Percentiles rank a stretch among this genome's conserved stretches.
Evolutionary conservation across 1,284 basidiomycete genomes (phyloP).

Genomic region (Trichosporon asahii): DNA sequence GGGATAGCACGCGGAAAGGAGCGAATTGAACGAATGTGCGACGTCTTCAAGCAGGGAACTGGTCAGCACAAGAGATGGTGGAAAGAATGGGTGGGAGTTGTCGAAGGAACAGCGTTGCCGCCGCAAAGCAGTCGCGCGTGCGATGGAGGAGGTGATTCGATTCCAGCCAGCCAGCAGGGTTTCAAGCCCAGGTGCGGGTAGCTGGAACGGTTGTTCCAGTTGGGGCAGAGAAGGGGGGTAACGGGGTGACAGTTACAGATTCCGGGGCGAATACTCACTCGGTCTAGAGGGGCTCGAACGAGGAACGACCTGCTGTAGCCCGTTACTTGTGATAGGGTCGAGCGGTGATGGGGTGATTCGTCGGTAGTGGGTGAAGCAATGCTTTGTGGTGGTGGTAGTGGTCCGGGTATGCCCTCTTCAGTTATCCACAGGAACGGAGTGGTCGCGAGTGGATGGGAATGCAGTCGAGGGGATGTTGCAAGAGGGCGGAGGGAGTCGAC

Average conservation of each 20-base stretch:
- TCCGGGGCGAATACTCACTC: neutral
- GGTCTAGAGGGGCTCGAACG: constrained; percentile 7
- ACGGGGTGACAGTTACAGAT: constrained; percentile 7
- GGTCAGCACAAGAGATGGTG: neutral
- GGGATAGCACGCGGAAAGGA: constrained; percentile 2
- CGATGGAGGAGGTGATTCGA: neutral
- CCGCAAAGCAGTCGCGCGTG: neutral
- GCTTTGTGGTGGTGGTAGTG: neutral
- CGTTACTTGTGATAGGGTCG: constrained; percentile 5
- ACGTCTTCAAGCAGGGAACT: neutral
- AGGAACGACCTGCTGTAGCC: neutral
- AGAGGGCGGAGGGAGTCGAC: neutral
- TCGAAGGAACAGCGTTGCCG: neutral
- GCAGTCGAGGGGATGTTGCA: neutral
- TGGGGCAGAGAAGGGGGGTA: constrained; percentile 1
- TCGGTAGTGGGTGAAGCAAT: neutral
- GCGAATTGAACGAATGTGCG: neutral
- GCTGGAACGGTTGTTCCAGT: neutral
- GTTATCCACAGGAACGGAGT: neutral
- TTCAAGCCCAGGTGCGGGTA: neutral
- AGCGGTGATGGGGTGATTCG: neutral
- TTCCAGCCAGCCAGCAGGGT: constrained; percentile 1
- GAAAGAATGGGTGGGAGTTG: neutral
- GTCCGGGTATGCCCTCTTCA: neutral
- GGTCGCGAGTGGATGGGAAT: neutral